Evolutionary conservation across 257 asterid species (phyloP), one percentile per base, ranked within the genome.

Genomic region (Oldenlandia corymbosa): DNA sequence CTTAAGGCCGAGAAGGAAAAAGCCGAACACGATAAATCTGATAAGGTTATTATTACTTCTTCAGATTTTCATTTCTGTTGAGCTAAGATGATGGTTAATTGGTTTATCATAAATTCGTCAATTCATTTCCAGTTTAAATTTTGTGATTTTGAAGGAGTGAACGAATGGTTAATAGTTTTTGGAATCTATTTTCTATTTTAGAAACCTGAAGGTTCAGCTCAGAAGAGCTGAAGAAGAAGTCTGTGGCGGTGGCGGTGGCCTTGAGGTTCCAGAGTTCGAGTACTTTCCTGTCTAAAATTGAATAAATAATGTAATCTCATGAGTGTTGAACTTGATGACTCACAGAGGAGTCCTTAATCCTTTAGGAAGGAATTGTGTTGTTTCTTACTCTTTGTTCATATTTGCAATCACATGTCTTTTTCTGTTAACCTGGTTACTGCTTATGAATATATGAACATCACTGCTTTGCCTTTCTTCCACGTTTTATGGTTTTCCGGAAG

Each of bases 1-100:
- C 79, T 68, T 80, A 84, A 81, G 71, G 78, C 73, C 26, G 92
- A 86, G 73, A 84, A 77, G 75, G 95, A 84, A 78, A 82, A 83
- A 68, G 76, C 81, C 54, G 82, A 78, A 62, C 68, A 69, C 54
- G 90, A 82, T 28, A 83, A 81, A 75, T 50, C 90, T 39, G 83
- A 75, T 5, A 86, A 83, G 90, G 95, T 88, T 27, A 0, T n/a
- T 28, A 18, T 68, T 20, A 72, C 59, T 30, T 28, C 31, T 12
- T 26, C 43, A 31, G 32, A 10, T 16, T 12, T n/a, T 10, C 24
- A 13, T 27, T 17, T 18, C 30, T 26, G 3, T 53, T 39, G 0
- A 10, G 30, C 30, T 18, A n/a, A 17, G 50, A 45, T 27, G 28
- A 12, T 26, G 24, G 9, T 14, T 8, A 28, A n/a, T n/a, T n/a